Conservation (phyloP, 768 basidiomycete species). For the Boletus eberwhitei region DNA sequence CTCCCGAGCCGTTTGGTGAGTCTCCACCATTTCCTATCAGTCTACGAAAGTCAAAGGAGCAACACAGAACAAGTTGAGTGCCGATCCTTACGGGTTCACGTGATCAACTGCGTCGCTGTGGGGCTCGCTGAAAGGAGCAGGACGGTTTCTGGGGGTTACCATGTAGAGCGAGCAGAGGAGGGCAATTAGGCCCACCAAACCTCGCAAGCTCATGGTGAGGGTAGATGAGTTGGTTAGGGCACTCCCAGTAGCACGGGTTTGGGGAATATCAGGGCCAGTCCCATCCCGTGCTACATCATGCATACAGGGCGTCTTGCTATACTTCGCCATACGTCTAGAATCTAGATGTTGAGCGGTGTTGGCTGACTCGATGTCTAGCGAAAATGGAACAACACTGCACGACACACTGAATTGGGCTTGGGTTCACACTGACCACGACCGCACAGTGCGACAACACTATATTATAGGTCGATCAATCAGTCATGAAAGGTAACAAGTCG, state of each 20-base stretch:
- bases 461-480: neutral
- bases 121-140: slow-evolving; percentile 22
- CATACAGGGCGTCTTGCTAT: too few relatives aligned
- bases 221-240: neutral
- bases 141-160: slow-evolving; percentile 2
- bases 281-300: too few relatives aligned
- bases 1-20: slow-evolving; percentile 66
- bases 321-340: too few relatives aligned
- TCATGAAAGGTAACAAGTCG: neutral
- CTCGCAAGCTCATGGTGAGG: slow-evolving; percentile 1
- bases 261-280: neutral
- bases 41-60: slow-evolving; percentile 20
- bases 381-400: too few relatives aligned
- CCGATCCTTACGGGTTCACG: slow-evolving; percentile 42
- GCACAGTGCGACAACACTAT: neutral
- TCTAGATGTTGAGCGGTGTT: too few relatives aligned
- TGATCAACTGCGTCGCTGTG: slow-evolving; percentile 40
- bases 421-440: neutral
- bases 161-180: slow-evolving; percentile 15
- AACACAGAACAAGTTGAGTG: neutral
- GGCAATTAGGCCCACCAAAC: slow-evolving; percentile 14
- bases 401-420: too few relatives aligned
- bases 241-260: neutral
- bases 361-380: too few relatives aligned
- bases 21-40: slow-evolving; percentile 73